Base-by-base conservation (phyloP, 306 rosid species). In the Quercus berberidifolia region DNA sequence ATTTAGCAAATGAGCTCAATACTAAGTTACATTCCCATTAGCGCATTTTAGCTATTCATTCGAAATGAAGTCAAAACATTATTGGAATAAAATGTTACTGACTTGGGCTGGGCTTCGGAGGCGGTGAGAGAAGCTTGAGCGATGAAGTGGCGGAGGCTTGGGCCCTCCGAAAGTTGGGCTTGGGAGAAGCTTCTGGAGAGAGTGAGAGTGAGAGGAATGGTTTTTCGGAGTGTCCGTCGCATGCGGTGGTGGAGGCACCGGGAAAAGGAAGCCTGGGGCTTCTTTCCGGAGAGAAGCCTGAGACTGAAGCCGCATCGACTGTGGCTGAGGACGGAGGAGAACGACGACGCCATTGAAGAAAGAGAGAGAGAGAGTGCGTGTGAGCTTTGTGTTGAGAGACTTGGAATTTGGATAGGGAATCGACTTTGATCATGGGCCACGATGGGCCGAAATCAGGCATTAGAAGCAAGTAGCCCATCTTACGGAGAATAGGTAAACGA, bases 81-180 rank as follows among this genome's bases (percentile, higher is more conserved):
- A 1, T 7, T 38, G 46, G 46, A 38, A 38, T 7, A 25, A 14
- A 3, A 31, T 25, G 49, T 6, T 78, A 87, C 90, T 84, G 38
- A 93, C 98, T 52, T 82, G 9, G 86, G 83, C 77, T 62, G 93
- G 41, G 81, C 69, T 70, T 91, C 87, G 13, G 91, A 83, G 71
- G 89, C 85, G 28, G 89, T 74, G 41, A 90, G 86, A 55, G 94
- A 64, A 51, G 94, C 91, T 76, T 78, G 87, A 54, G 89, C 86
- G 17, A 85, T 33, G 85, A 90, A 91, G 73, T 73, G 82, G 11
- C 70, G 85, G 60, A 89, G 86, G 73, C 86, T 72, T 12, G 91
- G 88, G 12, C 67, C 67, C 55, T 86, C 85, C 2, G 82, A 28
- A 73, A 78, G 20, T 12, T 52, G 58, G 67, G 81, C 84, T 21